Percentiles rank a stretch among this genome's conserved stretches.
These are phyloP conservation scores for Sphaerosporella brunnea DNA, from an alignment of 495 filamentous ascomycete genomes.

Conservation along the genomic window DNA sequence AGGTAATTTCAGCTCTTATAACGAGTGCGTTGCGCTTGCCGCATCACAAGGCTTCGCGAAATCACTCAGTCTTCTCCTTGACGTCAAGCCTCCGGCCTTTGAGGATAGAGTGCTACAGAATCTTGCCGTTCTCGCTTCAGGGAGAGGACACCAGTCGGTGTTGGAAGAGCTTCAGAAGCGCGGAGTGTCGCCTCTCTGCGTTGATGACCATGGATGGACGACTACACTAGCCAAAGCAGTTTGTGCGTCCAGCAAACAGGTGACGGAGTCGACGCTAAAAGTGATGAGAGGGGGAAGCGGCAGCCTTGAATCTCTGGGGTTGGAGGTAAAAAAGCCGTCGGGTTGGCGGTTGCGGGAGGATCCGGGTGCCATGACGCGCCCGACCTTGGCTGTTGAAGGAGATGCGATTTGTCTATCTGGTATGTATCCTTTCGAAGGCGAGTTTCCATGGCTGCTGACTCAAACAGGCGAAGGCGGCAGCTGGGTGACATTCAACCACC, in stretches of 20 bases:
- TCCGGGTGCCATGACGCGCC: neutral
- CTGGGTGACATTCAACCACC: neutral
- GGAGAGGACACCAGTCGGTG: neutral
- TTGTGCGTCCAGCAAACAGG: too few relatives aligned
- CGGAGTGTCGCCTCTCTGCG: neutral
- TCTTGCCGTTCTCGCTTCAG: neutral
- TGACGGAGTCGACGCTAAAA: too few relatives aligned
- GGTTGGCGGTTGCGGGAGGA: neutral
- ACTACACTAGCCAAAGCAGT: too few relatives aligned
- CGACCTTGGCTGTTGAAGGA: neutral
- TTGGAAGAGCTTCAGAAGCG: neutral
- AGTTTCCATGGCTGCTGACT: neutral
- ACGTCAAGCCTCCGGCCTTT: neutral
- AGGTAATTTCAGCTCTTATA: neutral
- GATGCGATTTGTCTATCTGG: neutral
- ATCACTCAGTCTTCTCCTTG: neutral
- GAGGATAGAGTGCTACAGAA: neutral
- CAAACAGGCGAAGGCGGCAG: neutral
- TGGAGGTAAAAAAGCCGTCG: neutral
- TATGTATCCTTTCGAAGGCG: neutral
- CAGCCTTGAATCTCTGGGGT: too few relatives aligned
- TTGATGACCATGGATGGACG: neutral
- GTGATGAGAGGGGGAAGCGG: too few relatives aligned
- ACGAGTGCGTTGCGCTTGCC: neutral
- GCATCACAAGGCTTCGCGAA: neutral